A percentile compares a stretch with the other conserved stretches of the same genome.
Conservation (phyloP, 2,329 filamentous ascomycete species). For the Penicillium sp. region DNA sequence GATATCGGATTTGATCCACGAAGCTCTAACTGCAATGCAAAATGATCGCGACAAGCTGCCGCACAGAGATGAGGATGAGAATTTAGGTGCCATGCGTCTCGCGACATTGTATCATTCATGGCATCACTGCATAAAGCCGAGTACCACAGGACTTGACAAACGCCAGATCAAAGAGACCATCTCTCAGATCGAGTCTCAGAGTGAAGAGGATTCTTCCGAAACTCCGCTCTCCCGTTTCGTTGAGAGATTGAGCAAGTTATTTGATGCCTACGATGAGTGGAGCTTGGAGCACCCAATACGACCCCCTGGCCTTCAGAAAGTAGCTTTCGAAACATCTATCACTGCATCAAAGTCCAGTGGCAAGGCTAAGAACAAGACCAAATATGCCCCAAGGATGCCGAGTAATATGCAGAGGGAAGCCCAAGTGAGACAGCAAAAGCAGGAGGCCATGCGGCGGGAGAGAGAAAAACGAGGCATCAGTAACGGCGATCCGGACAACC, state of each 20-base stretch:
- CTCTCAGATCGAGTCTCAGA: background rate
- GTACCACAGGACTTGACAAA: background rate
- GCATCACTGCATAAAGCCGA: slow-evolving; percentile 6
- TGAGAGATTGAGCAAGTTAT: slow-evolving; percentile 30
- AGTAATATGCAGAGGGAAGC: slow-evolving; percentile 62
- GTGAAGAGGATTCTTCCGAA: slow-evolving; percentile 14
- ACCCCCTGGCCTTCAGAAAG: background rate
- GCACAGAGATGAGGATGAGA: slow-evolving; percentile 8
- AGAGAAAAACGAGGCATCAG: slow-evolving; percentile 37
- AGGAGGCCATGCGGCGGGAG: slow-evolving; percentile 45
- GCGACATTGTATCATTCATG: slow-evolving; percentile 17
- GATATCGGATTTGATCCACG: slow-evolving; percentile 16
- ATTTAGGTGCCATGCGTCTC: slow-evolving; percentile 13
- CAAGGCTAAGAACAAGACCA: slow-evolving; percentile 48
- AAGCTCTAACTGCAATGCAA: slow-evolving; percentile 23
- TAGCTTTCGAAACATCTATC: background rate
- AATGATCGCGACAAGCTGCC: slow-evolving; percentile 6
- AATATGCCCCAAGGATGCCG: slow-evolving; percentile 51
- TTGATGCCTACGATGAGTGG: slow-evolving; percentile 23
- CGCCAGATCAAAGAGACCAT: slow-evolving; percentile 1
- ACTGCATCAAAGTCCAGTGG: background rate
- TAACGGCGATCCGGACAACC: slow-evolving; percentile 48
- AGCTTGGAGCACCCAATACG: slow-evolving; percentile 2
- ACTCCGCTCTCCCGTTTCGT: slow-evolving; percentile 36
- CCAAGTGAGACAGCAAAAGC: slow-evolving; percentile 56